phyloP scores from a whole-genome alignment of 2,329 filamentous ascomycete species.

The Periconia macrospinosa region DNA sequence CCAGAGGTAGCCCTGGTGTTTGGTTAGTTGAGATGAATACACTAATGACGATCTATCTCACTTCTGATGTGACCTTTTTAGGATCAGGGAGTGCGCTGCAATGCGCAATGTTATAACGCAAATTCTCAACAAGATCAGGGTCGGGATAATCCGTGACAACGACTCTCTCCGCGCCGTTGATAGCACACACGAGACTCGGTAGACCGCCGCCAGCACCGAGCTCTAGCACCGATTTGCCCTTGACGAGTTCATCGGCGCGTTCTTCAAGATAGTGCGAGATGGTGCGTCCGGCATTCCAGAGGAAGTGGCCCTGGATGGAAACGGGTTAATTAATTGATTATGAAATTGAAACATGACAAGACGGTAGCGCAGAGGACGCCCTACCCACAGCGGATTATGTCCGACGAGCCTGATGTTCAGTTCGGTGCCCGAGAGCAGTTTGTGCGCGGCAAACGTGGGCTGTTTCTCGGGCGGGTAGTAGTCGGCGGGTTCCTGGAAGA shows the following conservation, averaged over 20 bases:
- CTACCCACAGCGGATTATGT: conserved; percentile 81
- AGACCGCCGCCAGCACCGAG: conserved; percentile 87
- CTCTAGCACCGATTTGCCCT: conserved; percentile 74
- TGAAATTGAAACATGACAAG: background rate
- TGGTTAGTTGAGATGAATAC: conserved; percentile 9
- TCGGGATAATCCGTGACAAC: conserved; percentile 92
- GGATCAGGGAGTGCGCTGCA: conserved; percentile 47
- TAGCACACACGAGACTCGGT: conserved; percentile 75
- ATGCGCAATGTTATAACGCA: conserved; percentile 73
- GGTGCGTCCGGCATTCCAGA: conserved; percentile 88
- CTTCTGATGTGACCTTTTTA: conserved; percentile 44
- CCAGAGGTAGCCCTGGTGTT: conserved; percentile 77
- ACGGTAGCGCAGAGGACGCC: conserved; percentile 17
- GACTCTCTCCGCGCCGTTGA: conserved; percentile 66
- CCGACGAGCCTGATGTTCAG: conserved; percentile 79
- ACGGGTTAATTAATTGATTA: conserved; percentile 13
- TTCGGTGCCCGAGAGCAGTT: conserved; percentile 65
- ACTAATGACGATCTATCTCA: conserved; percentile 11
- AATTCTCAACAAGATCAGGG: conserved; percentile 76
- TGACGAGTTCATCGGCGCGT: conserved; percentile 62
- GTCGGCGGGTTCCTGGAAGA: conserved; percentile 81
- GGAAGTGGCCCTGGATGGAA: conserved; percentile 65
- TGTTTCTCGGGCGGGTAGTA: conserved; percentile 79
- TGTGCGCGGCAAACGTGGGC: conserved; percentile 73
- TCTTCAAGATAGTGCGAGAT: conserved; percentile 78